Evolutionary conservation across 768 basidiomycete species (phyloP).

Genomic region (Holtermannia corniformis): DNA sequence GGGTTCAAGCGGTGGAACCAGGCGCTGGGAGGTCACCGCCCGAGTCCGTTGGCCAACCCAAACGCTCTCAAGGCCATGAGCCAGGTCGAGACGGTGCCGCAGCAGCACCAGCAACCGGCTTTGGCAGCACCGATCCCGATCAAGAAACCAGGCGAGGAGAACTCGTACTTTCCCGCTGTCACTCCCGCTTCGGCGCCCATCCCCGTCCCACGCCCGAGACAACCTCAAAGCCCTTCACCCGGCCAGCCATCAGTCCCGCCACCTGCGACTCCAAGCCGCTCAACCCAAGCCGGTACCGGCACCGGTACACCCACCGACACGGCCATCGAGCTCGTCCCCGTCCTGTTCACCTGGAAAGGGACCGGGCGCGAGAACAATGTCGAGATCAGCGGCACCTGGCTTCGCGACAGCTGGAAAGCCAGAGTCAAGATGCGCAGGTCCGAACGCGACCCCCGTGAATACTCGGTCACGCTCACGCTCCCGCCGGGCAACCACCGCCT

Average conservation of each 20-base stretch:
- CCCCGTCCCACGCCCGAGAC: neutral
- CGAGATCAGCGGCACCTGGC: slow-evolving; percentile 29
- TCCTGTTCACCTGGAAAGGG: slow-evolving; percentile 42
- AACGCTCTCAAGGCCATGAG: slow-evolving; percentile 23
- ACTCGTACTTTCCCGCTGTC: neutral
- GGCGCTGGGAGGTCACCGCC: slow-evolving; percentile 19
- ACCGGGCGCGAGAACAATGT: slow-evolving; percentile 42
- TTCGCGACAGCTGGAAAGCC: slow-evolving; percentile 42
- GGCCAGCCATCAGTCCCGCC: neutral
- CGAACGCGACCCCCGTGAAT: slow-evolving; percentile 35
- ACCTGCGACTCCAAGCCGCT: neutral
- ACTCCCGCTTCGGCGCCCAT: neutral
- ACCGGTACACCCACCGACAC: too few species aligned
- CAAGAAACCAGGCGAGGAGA: neutral
- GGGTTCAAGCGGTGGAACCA: slow-evolving; percentile 20
- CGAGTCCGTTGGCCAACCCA: slow-evolving; percentile 15
- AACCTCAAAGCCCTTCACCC: neutral
- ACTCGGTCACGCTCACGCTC: slow-evolving; percentile 46
- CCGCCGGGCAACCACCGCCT: slow-evolving; percentile 86
- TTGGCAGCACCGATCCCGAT: neutral
- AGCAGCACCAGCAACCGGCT: neutral
- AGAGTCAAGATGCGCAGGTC: slow-evolving; percentile 40
- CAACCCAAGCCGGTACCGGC: neutral
- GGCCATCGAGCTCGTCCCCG: slow-evolving; percentile 31
- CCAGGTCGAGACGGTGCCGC: slow-evolving; percentile 1